A percentile compares a stretch with the other conserved stretches of the same genome.
Evolutionary conservation across 2,329 filamentous ascomycete species (phyloP).

Genomic region (Boeremia exigua): DNA sequence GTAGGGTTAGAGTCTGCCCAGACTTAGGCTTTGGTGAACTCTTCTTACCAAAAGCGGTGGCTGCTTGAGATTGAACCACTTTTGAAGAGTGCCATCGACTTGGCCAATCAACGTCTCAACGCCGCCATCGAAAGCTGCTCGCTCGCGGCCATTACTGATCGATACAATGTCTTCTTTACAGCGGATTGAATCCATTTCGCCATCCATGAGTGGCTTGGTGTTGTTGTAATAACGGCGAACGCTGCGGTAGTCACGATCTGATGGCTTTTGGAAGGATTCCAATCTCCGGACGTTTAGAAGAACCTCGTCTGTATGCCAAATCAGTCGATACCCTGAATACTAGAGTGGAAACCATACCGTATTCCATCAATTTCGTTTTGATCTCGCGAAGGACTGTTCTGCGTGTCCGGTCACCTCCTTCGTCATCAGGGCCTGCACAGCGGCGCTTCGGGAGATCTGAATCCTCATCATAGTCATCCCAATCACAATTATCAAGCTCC

Average conservation of each 20-base stretch:
- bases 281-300: conserved; percentile 49
- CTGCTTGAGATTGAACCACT: conserved; percentile 26
- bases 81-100: conserved; percentile 32
- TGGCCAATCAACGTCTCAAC: conserved; percentile 45
- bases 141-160: conserved; percentile 48
- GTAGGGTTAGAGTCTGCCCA: background rate
- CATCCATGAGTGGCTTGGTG: conserved; percentile 44
- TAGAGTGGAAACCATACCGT: conserved; percentile 27
- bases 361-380: conserved; percentile 42
- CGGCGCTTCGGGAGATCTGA: conserved; percentile 3
- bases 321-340: conserved; percentile 23
- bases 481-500: conserved; percentile 46
- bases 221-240: conserved; percentile 47
- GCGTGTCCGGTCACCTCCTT: conserved; percentile 23
- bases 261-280: conserved; percentile 48
- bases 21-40: background rate
- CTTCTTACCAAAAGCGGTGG: conserved; percentile 35
- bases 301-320: conserved; percentile 36
- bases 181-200: conserved; percentile 47
- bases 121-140: conserved; percentile 50
- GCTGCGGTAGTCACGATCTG: conserved; percentile 49
- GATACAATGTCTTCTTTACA: conserved; percentile 52
- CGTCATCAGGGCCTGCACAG: conserved; percentile 19
- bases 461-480: conserved; percentile 36
- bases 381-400: conserved; percentile 41